Conservation (phyloP, 2,329 filamentous ascomycete genomes). For the Leptographium galeiforme region DNA sequence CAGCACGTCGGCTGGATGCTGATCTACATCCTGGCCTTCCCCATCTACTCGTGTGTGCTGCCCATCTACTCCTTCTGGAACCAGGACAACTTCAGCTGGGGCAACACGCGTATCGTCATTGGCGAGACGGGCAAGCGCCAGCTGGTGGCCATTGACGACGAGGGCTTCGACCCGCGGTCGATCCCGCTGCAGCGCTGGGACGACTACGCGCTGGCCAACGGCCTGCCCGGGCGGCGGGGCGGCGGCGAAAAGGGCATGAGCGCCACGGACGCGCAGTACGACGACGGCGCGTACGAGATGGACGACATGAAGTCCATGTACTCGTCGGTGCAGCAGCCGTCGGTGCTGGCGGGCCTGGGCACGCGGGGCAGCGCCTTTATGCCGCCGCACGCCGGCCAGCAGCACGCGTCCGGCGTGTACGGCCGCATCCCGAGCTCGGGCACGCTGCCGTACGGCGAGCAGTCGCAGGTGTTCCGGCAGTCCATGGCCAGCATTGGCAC, state of each 20-base stretch:
- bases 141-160: constrained; percentile 73
- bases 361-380: constrained; percentile 57
- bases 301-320: constrained; percentile 97
- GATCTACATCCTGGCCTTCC: constrained; percentile 92
- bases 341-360: constrained; percentile 74
- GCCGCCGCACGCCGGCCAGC: constrained; percentile 57
- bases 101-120: constrained; percentile 94
- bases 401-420: constrained; percentile 55
- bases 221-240: constrained; percentile 80
- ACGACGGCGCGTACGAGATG: constrained; percentile 67
- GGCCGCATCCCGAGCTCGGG: constrained; percentile 27
- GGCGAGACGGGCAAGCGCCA: constrained; percentile 87
- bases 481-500: constrained; percentile 56
- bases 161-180: constrained; percentile 78
- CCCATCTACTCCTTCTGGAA: constrained; percentile 99
- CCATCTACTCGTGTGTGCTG: constrained; percentile 81
- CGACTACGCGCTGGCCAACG: constrained; percentile 79
- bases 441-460: constrained; percentile 33
- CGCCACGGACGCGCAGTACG: constrained; percentile 48
- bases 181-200: constrained; percentile 96
- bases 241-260: constrained; percentile 32
- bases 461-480: constrained; percentile 46
- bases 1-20: constrained; percentile 99
- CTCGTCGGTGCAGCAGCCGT: constrained; percentile 79
- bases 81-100: constrained; percentile 97